A percentile compares a stretch with the other conserved stretches of the same genome.
Evolutionary conservation across 2,329 filamentous ascomycete genomes (phyloP).

Genomic region (Botrytis byssoidea): DNA sequence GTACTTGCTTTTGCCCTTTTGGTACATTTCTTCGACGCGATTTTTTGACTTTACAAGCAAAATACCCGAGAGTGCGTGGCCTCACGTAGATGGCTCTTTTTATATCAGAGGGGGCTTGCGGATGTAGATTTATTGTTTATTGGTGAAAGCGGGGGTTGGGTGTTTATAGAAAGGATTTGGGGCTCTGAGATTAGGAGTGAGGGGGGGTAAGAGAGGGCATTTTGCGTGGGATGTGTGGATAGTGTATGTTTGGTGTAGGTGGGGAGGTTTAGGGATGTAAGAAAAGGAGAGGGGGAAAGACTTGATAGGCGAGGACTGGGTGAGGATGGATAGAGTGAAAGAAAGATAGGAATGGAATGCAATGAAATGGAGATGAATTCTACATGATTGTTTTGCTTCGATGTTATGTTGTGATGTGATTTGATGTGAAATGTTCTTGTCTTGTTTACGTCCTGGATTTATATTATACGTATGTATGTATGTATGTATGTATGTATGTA

Average conservation of each 20-base stretch:
- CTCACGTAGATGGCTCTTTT: conserved; percentile 8
- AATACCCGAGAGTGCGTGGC: conserved; percentile 18
- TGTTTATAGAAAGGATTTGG: not conserved
- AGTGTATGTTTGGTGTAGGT: not conserved
- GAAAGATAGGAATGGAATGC: not conserved
- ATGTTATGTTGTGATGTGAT: not conserved
- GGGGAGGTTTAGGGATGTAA: not conserved
- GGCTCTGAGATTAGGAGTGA: too few species aligned
- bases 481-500: not conserved
- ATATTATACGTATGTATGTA: not conserved
- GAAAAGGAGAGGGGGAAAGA: not conserved
- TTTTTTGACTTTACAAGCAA: conserved; percentile 12
- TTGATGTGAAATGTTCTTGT: not conserved
- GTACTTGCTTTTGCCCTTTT: not conserved
- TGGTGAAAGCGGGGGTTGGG: not conserved
- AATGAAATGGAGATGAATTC: not conserved
- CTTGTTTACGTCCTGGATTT: not conserved
- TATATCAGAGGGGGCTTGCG: not conserved
- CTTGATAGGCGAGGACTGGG: not conserved
- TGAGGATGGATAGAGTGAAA: not conserved
- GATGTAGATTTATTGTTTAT: conserved; percentile 7
- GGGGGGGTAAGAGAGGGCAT: not conserved
- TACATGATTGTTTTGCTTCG: not conserved
- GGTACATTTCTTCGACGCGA: conserved; percentile 1
- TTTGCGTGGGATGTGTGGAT: not conserved